Conservation (phyloP, 495 filamentous ascomycete species). For the Hyaloscypha variabilis region DNA sequence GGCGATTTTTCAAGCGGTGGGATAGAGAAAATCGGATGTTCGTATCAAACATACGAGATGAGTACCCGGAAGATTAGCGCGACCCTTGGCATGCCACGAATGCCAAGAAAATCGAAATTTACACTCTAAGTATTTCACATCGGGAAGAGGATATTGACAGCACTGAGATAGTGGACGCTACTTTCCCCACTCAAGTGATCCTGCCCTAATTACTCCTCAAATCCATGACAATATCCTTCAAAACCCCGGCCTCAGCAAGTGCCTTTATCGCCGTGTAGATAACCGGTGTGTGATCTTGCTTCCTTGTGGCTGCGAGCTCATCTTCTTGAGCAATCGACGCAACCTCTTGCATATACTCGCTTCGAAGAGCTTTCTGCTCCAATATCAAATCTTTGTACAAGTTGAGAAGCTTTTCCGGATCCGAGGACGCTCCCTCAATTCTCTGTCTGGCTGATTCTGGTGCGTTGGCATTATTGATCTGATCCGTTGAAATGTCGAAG, state of each 20-base stretch:
- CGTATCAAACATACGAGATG: conserved; percentile 82
- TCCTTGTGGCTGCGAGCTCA: conserved; percentile 16
- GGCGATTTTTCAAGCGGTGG: conserved; percentile 89
- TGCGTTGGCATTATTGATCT: background rate
- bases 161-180: too few species aligned
- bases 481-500: conserved; percentile 13
- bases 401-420: conserved; percentile 10
- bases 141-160: too few species aligned
- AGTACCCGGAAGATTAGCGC: conserved; percentile 82
- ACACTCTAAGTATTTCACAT: background rate
- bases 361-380: conserved; percentile 8
- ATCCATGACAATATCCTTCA: conserved; percentile 20
- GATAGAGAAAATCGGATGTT: conserved; percentile 66
- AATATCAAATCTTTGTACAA: conserved; percentile 4
- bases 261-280: conserved; percentile 19
- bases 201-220: background rate
- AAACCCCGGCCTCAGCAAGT: conserved; percentile 16
- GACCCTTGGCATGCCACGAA: background rate
- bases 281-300: conserved; percentile 21
- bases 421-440: background rate
- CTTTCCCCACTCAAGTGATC: too few species aligned
- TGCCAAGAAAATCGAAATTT: background rate
- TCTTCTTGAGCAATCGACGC: conserved; percentile 8
- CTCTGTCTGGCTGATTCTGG: background rate
- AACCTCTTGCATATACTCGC: conserved; percentile 15